Conservation (phyloP, 371 early-diverging fungal species). For the Mucor ambiguus region DNA sequence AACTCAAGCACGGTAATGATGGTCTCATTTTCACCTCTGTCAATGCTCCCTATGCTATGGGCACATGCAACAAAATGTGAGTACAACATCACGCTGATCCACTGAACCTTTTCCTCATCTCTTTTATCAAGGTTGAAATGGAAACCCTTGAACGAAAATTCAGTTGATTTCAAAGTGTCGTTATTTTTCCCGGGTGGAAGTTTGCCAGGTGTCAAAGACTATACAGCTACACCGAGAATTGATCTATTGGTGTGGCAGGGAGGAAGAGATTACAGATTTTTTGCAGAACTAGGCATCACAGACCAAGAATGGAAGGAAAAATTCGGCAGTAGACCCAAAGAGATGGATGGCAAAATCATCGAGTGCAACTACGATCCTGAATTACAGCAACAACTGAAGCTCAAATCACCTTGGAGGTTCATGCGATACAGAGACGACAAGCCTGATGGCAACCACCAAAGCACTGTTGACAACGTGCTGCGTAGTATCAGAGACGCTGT, state of each 20-base stretch:
- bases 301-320: constrained; percentile 58
- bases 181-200: constrained; percentile 44
- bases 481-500: constrained; percentile 82
- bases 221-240: constrained; percentile 49
- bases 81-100: background rate
- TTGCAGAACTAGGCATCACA: constrained; percentile 62
- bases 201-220: constrained; percentile 42
- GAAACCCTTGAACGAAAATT: constrained; percentile 98
- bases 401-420: constrained; percentile 74
- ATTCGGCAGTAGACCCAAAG: constrained; percentile 26
- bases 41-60: constrained; percentile 80
- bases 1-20: constrained; percentile 90
- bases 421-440: constrained; percentile 91
- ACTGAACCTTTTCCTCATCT: background rate
- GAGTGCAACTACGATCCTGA: constrained; percentile 70
- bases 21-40: constrained; percentile 97
- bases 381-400: constrained; percentile 36
- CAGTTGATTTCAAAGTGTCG: constrained; percentile 88
- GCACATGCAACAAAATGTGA: constrained; percentile 89
- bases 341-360: constrained; percentile 66
- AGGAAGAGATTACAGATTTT: constrained; percentile 51
- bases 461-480: constrained; percentile 71
- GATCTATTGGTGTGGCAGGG: constrained; percentile 65
- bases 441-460: constrained; percentile 75
- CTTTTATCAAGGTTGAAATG: constrained; percentile 85